Evolutionary conservation across 2,329 filamentous ascomycete genomes (phyloP).

Genomic region (Colletotrichum neosansevieriae): DNA sequence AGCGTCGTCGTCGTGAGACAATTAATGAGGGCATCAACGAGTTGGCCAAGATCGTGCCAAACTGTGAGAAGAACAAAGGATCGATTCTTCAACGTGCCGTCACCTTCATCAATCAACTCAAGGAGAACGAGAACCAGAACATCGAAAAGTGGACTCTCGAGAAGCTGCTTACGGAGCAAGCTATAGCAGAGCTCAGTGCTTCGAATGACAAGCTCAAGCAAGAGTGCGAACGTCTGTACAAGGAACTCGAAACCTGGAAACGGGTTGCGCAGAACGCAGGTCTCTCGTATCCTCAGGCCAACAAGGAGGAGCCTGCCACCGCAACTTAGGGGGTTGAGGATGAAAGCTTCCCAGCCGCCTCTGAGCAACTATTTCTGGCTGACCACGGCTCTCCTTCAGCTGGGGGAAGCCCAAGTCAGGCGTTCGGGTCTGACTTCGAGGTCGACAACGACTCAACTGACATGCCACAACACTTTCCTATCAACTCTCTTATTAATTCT

Average conservation of each 20-base stretch:
- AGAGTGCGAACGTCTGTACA: conserved; percentile 82
- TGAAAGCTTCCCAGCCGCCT: not conserved
- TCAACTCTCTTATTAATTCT: not conserved
- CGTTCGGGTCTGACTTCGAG: not conserved
- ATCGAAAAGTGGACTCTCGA: conserved; percentile 94
- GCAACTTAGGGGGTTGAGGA: conserved; percentile 37
- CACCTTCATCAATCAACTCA: conserved; percentile 92
- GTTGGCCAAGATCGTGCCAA: conserved; percentile 95
- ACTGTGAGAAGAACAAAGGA: conserved; percentile 99
- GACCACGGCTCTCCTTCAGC: not conserved
- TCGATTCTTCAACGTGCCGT: conserved; percentile 95
- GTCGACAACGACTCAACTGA: not conserved
- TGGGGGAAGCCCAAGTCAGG: not conserved
- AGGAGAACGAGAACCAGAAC: conserved; percentile 93
- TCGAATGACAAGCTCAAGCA: conserved; percentile 89
- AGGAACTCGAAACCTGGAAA: conserved; percentile 85
- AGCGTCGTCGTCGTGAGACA: conserved; percentile 94
- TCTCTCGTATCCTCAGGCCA: conserved; percentile 56
- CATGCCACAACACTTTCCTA: not conserved
- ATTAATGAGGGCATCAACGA: conserved; percentile 99
- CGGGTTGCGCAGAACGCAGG: conserved; percentile 72
- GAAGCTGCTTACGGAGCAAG: conserved; percentile 90
- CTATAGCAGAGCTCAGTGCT: conserved; percentile 86
- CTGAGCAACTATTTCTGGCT: not conserved
- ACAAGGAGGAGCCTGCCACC: conserved; percentile 40